Evolutionary conservation across 176 grass and related monocot species (phyloP).

Genomic region (Themeda triandra): DNA sequence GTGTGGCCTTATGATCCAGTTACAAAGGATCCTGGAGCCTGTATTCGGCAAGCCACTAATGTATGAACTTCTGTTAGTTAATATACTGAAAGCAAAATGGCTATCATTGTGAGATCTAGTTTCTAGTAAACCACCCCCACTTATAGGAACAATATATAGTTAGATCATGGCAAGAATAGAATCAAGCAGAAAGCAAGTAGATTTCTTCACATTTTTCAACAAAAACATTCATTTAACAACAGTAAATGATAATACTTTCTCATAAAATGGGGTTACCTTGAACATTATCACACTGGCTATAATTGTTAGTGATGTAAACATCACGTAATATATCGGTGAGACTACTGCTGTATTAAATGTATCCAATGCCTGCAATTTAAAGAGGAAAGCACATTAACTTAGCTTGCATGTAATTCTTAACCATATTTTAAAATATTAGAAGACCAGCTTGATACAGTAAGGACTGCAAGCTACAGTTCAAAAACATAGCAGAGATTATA

Average conservation of each 20-base stretch:
- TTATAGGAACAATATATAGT: background rate
- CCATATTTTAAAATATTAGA: background rate
- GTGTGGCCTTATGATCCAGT: background rate
- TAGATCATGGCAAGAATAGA: conserved; percentile 17
- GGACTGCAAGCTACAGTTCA: background rate
- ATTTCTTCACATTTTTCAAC: background rate
- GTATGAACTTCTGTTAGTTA: background rate
- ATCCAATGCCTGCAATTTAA: conserved; percentile 67
- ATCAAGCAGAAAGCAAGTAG: background rate
- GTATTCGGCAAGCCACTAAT: background rate
- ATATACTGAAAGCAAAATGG: background rate
- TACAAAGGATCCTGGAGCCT: background rate
- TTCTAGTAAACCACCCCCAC: conserved; percentile 15
- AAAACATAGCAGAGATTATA: background rate
- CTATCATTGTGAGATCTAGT: conserved; percentile 14
- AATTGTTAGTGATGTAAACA: conserved; percentile 90
- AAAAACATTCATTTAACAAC: conserved; percentile 1
- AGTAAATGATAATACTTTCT: conserved; percentile 7
- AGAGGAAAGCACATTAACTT: conserved; percentile 17
- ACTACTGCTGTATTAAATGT: conserved; percentile 90
- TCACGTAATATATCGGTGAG: conserved; percentile 88
- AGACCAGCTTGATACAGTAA: background rate
- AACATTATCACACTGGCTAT: conserved; percentile 87
- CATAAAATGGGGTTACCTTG: conserved; percentile 48
- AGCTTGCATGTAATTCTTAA: background rate